Evolutionary conservation across 768 basidiomycete genomes (phyloP).

Genomic region (Chiua virens): DNA sequence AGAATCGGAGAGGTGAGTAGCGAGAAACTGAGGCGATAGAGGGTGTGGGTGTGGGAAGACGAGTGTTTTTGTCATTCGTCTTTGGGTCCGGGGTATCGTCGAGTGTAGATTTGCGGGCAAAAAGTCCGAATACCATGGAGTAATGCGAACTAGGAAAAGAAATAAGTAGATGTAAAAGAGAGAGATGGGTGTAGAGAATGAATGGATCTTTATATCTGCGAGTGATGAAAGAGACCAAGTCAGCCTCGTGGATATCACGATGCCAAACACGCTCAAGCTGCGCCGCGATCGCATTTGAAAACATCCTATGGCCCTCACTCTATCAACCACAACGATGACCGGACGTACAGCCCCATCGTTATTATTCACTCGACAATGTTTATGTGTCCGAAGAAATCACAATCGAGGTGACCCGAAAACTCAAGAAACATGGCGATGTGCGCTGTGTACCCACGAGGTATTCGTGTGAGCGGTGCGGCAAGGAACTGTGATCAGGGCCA

Average conservation of each 20-base stretch:
- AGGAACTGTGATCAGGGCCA: too few species aligned
- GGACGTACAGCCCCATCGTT: too few species aligned
- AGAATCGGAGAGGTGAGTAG: conserved; percentile 24
- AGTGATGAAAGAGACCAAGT: conserved; percentile 6
- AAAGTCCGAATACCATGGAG: conserved; percentile 43
- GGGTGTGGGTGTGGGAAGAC: conserved; percentile 56
- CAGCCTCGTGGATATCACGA: conserved; percentile 21
- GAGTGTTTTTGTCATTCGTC: conserved; percentile 17
- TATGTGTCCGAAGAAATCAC: too few species aligned
- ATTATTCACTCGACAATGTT: too few species aligned
- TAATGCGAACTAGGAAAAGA: too few species aligned
- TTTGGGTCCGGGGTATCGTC: conserved; percentile 4
- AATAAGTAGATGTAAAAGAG: conserved; percentile 16
- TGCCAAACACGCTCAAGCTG: conserved; percentile 16
- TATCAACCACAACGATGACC: too few species aligned
- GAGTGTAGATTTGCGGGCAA: conserved; percentile 34
- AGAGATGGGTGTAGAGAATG: not conserved
- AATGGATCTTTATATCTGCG: conserved; percentile 7
- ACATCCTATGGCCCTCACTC: not conserved
- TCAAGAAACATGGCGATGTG: not conserved
- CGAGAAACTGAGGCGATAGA: conserved; percentile 39
- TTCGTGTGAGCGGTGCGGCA: too few species aligned
- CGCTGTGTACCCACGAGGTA: too few species aligned
- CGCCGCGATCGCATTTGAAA: conserved; percentile 7
- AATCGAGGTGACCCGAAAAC: not conserved